Percentiles rank a stretch among this genome's conserved stretches.
phyloP scores from a whole-genome alignment of 805 yeast genomes.

The Candida taoyuanica region DNA sequence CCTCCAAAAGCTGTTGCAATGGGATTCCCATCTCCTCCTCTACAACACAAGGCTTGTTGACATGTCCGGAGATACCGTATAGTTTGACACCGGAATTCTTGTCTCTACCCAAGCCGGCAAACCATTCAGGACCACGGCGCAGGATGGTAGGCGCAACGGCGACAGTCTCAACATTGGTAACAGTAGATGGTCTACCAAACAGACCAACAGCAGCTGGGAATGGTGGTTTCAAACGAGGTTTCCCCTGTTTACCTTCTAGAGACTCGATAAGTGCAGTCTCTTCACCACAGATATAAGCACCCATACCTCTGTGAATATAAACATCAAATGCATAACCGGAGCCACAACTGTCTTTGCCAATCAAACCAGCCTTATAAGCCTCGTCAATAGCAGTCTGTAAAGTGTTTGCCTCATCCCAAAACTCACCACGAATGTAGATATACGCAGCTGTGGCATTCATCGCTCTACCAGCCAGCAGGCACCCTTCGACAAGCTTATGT shows the following conservation, averaged over 20 bases:
- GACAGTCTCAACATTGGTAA: conserved; percentile 87
- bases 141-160: conserved; percentile 86
- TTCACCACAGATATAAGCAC: conserved; percentile 90
- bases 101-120: conserved; percentile 77
- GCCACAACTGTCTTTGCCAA: conserved; percentile 85
- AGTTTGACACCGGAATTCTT: conserved; percentile 80
- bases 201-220: conserved; percentile 93
- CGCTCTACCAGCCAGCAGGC: conserved; percentile 82
- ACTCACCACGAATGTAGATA: conserved; percentile 88
- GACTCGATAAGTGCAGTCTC: conserved; percentile 88
- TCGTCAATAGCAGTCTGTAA: conserved; percentile 83
- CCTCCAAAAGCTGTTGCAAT: conserved; percentile 73
- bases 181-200: conserved; percentile 88
- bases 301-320: conserved; percentile 87
- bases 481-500: conserved; percentile 89
- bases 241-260: conserved; percentile 89
- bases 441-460: conserved; percentile 94
- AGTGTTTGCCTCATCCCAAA: conserved; percentile 71
- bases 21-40: conserved; percentile 95
- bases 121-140: conserved; percentile 89
- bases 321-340: conserved; percentile 82
- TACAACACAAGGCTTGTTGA: conserved; percentile 87
- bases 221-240: conserved; percentile 91
- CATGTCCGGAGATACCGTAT: conserved; percentile 86
- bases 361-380: conserved; percentile 73